phyloP scores from a whole-genome alignment of 2,329 filamentous ascomycete species.

The Aspergillus clavatus region DNA sequence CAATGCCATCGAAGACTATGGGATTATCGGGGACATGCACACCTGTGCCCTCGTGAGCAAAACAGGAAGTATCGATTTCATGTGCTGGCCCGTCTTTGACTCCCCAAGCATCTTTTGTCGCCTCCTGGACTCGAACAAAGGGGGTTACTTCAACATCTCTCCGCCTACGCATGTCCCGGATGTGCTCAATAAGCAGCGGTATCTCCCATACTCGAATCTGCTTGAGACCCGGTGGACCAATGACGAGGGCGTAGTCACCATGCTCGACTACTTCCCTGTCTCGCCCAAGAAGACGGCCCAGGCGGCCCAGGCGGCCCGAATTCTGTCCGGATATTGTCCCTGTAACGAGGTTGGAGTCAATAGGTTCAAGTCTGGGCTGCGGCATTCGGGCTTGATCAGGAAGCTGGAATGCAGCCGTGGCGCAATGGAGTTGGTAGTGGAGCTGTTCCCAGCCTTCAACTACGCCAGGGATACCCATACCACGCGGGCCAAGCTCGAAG shows the following conservation, averaged over 20 bases:
- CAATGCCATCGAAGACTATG: conserved; percentile 65
- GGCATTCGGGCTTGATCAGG: conserved; percentile 52
- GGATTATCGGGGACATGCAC: conserved; percentile 75
- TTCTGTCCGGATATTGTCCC: conserved; percentile 32
- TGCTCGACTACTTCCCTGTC: conserved; percentile 72
- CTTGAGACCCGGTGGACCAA: conserved; percentile 73
- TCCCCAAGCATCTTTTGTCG: conserved; percentile 72
- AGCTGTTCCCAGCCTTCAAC: conserved; percentile 68
- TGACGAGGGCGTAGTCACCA: conserved; percentile 67
- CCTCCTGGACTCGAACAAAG: conserved; percentile 68
- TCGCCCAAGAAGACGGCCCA: conserved; percentile 54
- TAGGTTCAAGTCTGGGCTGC: conserved; percentile 46
- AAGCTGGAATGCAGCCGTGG: conserved; percentile 70
- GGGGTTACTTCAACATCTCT: conserved; percentile 65
- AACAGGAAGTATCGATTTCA: conserved; percentile 68
- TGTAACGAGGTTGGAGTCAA: conserved; percentile 41
- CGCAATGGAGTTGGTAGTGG: conserved; percentile 59
- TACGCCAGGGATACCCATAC: conserved; percentile 62
- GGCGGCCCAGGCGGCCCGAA: conserved; percentile 32
- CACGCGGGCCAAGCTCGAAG: conserved; percentile 27
- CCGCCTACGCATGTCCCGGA: conserved; percentile 45
- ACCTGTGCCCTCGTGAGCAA: conserved; percentile 72
- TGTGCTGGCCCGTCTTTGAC: conserved; percentile 80
- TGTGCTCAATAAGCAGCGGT: conserved; percentile 69
- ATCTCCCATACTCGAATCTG: conserved; percentile 69